These are phyloP conservation scores for Cryptococcus amylolentus DNA, from an alignment of 1,284 basidiomycete genomes.

Conservation along the genomic window DNA sequence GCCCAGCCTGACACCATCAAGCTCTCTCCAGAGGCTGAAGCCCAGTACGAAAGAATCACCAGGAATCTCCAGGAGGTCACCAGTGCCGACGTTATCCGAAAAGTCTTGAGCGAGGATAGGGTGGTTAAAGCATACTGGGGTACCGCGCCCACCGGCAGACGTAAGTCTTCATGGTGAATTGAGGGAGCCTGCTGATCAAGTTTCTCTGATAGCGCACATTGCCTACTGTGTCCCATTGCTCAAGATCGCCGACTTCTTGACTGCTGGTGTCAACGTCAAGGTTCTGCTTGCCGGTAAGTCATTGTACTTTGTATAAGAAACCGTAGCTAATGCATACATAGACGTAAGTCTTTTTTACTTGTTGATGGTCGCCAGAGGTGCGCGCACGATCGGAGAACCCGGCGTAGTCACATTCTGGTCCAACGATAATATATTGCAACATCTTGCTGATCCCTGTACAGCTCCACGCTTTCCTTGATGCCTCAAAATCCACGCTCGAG, in stretches of 20 bases:
- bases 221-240: conserved; percentile 94
- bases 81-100: conserved; percentile 76
- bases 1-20: conserved; percentile 16
- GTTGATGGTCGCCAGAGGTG: neutral
- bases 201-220: conserved; percentile 68
- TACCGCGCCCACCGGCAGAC: conserved; percentile 88
- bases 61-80: conserved; percentile 84
- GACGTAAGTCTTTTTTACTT: conserved; percentile 10
- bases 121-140: conserved; percentile 86
- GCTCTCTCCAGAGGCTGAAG: conserved; percentile 50
- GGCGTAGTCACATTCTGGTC: neutral
- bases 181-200: conserved; percentile 6
- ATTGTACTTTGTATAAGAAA: neutral
- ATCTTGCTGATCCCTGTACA: conserved; percentile 37
- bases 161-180: conserved; percentile 55
- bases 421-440: neutral
- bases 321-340: neutral
- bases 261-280: conserved; percentile 86
- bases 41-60: conserved; percentile 81
- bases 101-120: conserved; percentile 73
- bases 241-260: conserved; percentile 95
- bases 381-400: neutral
- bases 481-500: conserved; percentile 94
- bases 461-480: conserved; percentile 99
- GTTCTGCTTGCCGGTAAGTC: conserved; percentile 77